Evolutionary conservation across 768 basidiomycete species (phyloP).

Genomic region (Lactifluus pinguis): DNA sequence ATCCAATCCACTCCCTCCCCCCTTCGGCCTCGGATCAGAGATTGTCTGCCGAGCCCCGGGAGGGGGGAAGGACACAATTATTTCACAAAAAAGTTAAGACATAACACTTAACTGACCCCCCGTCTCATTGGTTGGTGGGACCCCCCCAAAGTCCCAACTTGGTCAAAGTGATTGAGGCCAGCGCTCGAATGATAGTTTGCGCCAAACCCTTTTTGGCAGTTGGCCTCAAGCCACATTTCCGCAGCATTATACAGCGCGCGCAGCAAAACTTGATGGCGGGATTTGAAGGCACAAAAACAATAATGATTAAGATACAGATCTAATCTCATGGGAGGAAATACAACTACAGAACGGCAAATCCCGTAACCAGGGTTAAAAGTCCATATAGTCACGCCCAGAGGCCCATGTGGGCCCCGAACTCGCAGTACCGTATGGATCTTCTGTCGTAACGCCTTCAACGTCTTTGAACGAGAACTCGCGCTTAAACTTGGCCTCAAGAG

Average conservation of each 20-base stretch:
- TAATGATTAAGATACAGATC: constrained; percentile 1
- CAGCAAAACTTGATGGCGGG: not conserved
- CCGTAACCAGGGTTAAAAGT: constrained; percentile 16
- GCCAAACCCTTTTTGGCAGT: not conserved
- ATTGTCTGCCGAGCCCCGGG: no score
- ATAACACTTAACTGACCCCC: no score
- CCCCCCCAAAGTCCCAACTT: not conserved
- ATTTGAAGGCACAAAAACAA: not conserved
- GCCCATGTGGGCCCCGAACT: constrained; percentile 19
- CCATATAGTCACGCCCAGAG: constrained; percentile 22
- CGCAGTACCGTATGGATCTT: constrained; percentile 26
- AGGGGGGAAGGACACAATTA: no score
- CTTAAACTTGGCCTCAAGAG: constrained; percentile 69
- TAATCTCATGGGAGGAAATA: constrained; percentile 4
- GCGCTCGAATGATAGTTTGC: not conserved
- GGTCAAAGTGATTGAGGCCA: not conserved
- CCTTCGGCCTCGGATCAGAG: no score
- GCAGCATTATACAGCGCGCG: not conserved
- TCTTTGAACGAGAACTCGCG: constrained; percentile 77
- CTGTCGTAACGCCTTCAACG: constrained; percentile 36
- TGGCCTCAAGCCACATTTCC: not conserved
- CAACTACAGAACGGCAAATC: constrained; percentile 6
- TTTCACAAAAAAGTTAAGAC: no score
- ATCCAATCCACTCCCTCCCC: no score
- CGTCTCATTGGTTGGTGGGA: no score